Base-by-base conservation (phyloP, 139 green algal genomes). In the Mychonastes homosphaera region DNA sequence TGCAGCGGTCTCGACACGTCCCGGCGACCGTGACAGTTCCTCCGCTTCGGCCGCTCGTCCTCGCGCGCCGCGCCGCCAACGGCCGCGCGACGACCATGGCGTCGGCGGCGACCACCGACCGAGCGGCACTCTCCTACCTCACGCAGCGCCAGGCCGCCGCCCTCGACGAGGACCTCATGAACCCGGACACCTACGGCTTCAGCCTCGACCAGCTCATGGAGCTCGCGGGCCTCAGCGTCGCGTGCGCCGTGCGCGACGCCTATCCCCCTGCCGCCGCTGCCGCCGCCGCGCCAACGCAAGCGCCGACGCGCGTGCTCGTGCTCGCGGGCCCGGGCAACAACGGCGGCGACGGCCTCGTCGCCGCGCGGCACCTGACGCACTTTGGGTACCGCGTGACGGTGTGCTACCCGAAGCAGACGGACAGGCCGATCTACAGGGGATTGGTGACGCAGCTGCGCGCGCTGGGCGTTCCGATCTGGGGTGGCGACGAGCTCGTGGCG, bases 291-390 rank as follows among this genome's bases (percentile, higher is more conserved):
- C 15, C 30, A 43, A 64, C 48, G n/a, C 56, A 71, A 47, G 15
- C 33, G 3, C 59, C 19, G 47, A 70, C 61, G 29, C 58, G 81
- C 1, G 76, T 95, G 34, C 75, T 95, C 28, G 74, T 98, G 23
- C 53, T 96, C 6, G 83, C 73, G 26, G 92, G 92, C 0, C 92
- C 92, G 1, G 92, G 92, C 53, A 99, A 99, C 85, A 99, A 99
- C 61, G 92, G 92, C 4, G 92, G 92, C 2, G 92, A 99, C 62
- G 92, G 92, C 0, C 81, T 99, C 8, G 92, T 99, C 16, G 84
- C 79, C 12, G 92, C 89, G 18, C 64, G 92, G 0, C 92, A 98
- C 76, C 73, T 97, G 26, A 53, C 73, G 30, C 90, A 95, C 50
- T 97, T 95, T 77, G 90, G 90, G 0, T 94, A 94, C 64, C 53